Percentiles rank a stretch among this genome's conserved stretches.
Evolutionary conservation across 2,329 filamentous ascomycete genomes (phyloP).

Genomic region (Aspergillus jensenii): DNA sequence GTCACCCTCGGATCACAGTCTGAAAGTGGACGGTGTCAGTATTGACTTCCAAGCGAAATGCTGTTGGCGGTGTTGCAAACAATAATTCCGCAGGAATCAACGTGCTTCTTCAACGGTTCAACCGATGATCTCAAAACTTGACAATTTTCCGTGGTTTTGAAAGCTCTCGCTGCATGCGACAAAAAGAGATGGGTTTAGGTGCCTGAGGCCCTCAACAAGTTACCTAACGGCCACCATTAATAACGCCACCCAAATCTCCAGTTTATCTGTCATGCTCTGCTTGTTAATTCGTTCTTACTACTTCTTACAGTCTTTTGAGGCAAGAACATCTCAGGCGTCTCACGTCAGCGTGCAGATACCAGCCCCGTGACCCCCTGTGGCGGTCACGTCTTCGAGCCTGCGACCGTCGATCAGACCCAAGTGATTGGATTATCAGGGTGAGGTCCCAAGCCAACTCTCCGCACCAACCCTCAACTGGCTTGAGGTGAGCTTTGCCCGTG

Average conservation of each 20-base stretch:
- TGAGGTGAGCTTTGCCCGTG: not conserved
- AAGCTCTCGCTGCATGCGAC: not conserved
- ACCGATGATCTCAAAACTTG: not conserved
- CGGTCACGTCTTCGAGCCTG: not conserved
- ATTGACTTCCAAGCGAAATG: not conserved
- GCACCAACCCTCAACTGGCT: not conserved
- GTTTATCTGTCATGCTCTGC: no score
- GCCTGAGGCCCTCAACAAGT: no score
- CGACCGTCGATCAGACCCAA: constrained; percentile 7
- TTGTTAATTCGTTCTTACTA: no score
- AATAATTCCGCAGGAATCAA: not conserved
- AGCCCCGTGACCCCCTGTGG: constrained; percentile 2
- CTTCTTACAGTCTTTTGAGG: not conserved
- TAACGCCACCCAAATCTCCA: no score
- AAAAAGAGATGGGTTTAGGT: no score
- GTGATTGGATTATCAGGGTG: not conserved
- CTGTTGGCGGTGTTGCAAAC: not conserved
- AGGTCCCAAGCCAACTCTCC: constrained; percentile 1
- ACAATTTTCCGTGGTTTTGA: no score
- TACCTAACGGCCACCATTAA: no score
- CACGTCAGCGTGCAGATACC: constrained; percentile 10
- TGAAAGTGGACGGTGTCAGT: no score
- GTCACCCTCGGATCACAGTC: no score
- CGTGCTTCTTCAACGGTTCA: not conserved
- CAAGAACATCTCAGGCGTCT: not conserved